Conservation (phyloP, 208 protist genomes). For the Borovskyia barvae region DNA sequence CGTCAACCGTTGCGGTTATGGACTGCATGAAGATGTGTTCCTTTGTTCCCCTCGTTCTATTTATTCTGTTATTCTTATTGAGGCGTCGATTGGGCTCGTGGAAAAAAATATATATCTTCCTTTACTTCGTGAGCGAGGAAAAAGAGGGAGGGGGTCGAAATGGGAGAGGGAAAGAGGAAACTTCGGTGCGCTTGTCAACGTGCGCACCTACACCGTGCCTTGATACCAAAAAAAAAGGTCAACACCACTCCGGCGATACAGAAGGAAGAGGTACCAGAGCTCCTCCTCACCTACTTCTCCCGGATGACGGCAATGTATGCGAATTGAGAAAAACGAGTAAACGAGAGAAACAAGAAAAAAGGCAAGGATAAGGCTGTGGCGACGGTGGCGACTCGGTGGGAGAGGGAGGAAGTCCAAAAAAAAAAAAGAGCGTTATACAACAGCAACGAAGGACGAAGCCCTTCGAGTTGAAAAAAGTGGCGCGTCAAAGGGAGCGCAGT, state of each 20-base stretch:
- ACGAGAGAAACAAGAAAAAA: slow-evolving; percentile 1
- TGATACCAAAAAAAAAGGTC: neutral
- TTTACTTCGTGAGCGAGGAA: no score
- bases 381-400: neutral
- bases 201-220: neutral
- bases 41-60: slow-evolving; percentile 3
- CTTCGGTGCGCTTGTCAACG: no score
- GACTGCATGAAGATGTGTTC: neutral
- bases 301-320: neutral
- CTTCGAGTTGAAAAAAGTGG: neutral
- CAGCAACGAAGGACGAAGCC: neutral
- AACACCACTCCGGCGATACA: no score
- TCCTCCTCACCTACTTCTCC: neutral
- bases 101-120: no score
- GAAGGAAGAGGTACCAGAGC: neutral
- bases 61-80: no score
- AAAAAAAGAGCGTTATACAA: neutral
- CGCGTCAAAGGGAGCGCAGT: neutral
- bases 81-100: no score
- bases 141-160: no score
- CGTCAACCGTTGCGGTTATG: neutral
- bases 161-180: no score
- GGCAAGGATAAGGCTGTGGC: neutral
- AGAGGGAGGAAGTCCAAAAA: neutral
- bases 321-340: slow-evolving; percentile 4